Evolutionary conservation across 2,329 filamentous ascomycete genomes (phyloP).

Genomic region (Botryotinia narcissicola): DNA sequence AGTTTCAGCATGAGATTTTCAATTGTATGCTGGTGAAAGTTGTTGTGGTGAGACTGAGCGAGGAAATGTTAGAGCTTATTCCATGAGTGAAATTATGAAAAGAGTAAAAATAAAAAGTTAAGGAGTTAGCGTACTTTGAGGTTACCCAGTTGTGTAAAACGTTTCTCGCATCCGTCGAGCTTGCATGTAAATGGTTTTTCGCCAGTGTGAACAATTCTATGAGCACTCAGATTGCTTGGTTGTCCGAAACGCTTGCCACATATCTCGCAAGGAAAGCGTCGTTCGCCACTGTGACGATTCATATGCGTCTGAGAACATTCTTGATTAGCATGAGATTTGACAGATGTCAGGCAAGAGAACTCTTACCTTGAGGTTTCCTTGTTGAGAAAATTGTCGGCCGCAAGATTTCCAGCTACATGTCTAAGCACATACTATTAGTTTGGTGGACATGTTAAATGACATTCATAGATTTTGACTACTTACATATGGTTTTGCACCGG

Average conservation of each 20-base stretch:
- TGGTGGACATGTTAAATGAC: background rate
- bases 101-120: background rate
- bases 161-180: slow-evolving; percentile 68
- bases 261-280: slow-evolving; percentile 5
- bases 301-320: slow-evolving; percentile 1
- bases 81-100: background rate
- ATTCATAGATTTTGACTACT: slow-evolving; percentile 41
- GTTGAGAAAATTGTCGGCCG: background rate
- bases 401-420: background rate
- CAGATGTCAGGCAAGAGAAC: background rate
- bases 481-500: slow-evolving; percentile 86
- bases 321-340: background rate
- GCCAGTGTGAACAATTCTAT: slow-evolving; percentile 24
- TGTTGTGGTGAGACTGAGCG: slow-evolving; percentile 39
- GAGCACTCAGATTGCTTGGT: slow-evolving; percentile 5
- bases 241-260: slow-evolving; percentile 9
- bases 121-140: slow-evolving; percentile 61
- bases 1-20: slow-evolving; percentile 65
- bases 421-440: background rate
- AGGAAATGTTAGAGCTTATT: background rate
- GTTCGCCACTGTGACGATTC: slow-evolving; percentile 6
- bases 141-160: slow-evolving; percentile 88
- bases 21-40: slow-evolving; percentile 79
- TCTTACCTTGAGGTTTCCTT: slow-evolving; percentile 11
- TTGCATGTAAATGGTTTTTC: slow-evolving; percentile 51